Evolutionary conservation across 345 rosid species (phyloP), one percentile per base, ranked within the genome.

Genomic region (Aethionema arabicum): DNA sequence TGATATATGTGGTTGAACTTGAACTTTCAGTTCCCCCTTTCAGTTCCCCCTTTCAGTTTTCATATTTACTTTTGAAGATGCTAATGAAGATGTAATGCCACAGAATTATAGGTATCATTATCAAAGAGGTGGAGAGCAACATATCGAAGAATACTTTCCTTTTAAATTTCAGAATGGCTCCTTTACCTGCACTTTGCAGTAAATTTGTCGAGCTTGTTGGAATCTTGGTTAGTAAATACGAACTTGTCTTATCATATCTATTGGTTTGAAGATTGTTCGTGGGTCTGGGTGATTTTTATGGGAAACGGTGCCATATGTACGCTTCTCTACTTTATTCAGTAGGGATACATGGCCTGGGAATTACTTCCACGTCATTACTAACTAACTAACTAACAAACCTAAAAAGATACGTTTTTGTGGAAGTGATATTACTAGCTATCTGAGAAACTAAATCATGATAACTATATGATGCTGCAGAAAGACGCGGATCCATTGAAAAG

Each of bases 181-280:
- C 83, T 66, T 80, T 92, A 52, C 88, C 97, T 32, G 62, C 76
- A 65, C 85, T 92, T 44, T 83, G 88, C 66, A 46, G 69, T 65
- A 92, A 89, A 75, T 79, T 92, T 73, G 96, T 92, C 50, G 95
- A 84, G 79, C 97, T 93, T 61, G 91, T 93, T 9, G 88, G 69
- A 12, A 80, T 93, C 63, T 74, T 92, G 88, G 99, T 92, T 82
- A 74, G 97, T 75, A 36, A 42, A 61, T 32, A 33, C 44, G 36
- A 35, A 29, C 45, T 43, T 14, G 12, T 14, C 3, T 36, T 14
- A 32, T 56, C 45, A 60, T 16, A 30, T 30, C 30, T 58, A 62
- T 48, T 21, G 42, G 49, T 49, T 66, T 59, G n/a, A 8, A 50
- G 44, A 35, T 14, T 31, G 10, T 63, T 15, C 11, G 27, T 41